Base-by-base conservation (phyloP, 306 rosid genomes). In the Ochetophila trinervis region DNA sequence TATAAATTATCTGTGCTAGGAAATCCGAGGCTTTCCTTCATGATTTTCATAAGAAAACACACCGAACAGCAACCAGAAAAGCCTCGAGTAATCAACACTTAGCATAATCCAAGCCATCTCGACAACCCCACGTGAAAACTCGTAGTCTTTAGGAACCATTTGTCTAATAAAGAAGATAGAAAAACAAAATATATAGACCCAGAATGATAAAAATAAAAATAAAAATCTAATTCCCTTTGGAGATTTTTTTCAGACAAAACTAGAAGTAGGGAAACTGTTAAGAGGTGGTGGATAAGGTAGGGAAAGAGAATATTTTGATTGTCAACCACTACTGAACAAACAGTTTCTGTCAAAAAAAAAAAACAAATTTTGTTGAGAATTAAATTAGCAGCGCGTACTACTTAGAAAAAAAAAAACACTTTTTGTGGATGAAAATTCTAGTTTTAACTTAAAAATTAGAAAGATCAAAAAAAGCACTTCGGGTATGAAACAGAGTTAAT, bases 21-120 rank as follows among this genome's bases (percentile, higher is more conserved):
- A 34, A 53, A 91, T 91, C 90, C 90, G 87, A 78, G 96, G 91
- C 83, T 91, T 88, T 68, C 95, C 95, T 57, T 83, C 87, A 23
- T 85, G 91, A 42, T 87, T 79, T 77, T 91, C 97, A 22, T 88
- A 81, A 0, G 86, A 81, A 60, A 80, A 85, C 34, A 84, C 84
- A 20, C 89, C 70, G 62, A 79, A 83, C 52, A 86, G 71, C 53
- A 81, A 66, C 86, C 91, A 87, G 65, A 86, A 83, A 57, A 78
- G 79, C 64, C 80, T 78, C 19, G 91, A 85, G 77, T 86, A 88
- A 82, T 84, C 84, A 62, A 85, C 84, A 63, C 89, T 71, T 1
- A 77, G 73, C 86, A 85, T 75, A 48, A 75, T 79, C 86, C 85
- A 84, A 36, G 66, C 75, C 83, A 83, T 79, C 74, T 81, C 83